Base-by-base conservation (phyloP, 306 rosid genomes). In the Arachis hypogaea region DNA sequence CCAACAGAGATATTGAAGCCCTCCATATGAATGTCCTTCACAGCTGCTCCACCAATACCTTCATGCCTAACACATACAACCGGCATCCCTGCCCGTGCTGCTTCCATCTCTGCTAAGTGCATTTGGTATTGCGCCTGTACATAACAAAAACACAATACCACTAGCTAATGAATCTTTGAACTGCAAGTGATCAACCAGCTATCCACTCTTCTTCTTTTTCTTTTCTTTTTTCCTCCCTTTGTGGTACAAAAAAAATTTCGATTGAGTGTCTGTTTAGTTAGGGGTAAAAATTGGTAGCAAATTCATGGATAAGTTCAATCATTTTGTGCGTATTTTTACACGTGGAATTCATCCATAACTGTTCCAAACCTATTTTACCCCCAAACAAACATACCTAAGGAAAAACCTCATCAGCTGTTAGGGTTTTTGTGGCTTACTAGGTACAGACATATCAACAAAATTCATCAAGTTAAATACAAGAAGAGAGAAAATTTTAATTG, bases 61-160 rank as follows among this genome's bases (percentile, higher is more conserved):
- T 92, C 96, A 65, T 94, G 99, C 76, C 74, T 89, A 30, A 94
- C 97, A 66, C 89, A 80, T 40, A 74, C 85, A 72, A 85, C 85
- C 49, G 99, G 99, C 99, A 94, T 94, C 60, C 99, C 99, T 3
- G 86, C 99, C 64, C 99, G 83, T 5, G 87, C 86, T 3, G 97
- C 99, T 79, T 94, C 90, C 99, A 94, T 94, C 81, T 94, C 99
- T 0, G 82, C 95, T 68, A 94, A 81, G 87, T 94, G 99, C 84
- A 87, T 78, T 81, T 86, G 96, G 81, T 42, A 94, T 80, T 94
- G 88, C 6, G 85, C 90, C 98, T 93, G 84, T 45, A 64, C 42
- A 73, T 36, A 52, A 30, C 11, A 68, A 58, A 60, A 67, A 33
- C 5, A 61, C 58, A 14, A 61, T 22, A 14, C 28, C 22, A 11